Conservation (phyloP, 2,329 filamentous ascomycete genomes). For the Epichloe bromicola region DNA sequence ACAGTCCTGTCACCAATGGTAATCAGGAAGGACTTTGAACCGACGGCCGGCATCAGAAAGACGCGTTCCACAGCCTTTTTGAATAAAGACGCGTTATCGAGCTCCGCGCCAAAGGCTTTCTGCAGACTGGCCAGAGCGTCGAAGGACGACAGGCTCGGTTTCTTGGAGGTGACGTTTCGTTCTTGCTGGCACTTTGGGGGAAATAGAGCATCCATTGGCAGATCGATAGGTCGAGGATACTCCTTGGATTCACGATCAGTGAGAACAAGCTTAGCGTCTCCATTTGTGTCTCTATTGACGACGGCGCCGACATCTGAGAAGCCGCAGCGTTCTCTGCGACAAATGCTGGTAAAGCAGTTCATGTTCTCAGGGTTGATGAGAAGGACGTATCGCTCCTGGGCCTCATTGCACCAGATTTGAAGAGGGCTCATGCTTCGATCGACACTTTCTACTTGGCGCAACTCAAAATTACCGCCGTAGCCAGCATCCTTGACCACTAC, state of each 20-base stretch:
- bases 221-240: slow-evolving; percentile 68
- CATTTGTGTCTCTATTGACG: slow-evolving; percentile 44
- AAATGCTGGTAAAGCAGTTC: slow-evolving; percentile 59
- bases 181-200: slow-evolving; percentile 77
- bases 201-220: slow-evolving; percentile 81
- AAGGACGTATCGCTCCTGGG: slow-evolving; percentile 91
- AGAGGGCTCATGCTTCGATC: slow-evolving; percentile 89
- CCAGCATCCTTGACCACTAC: slow-evolving; percentile 78
- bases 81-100: slow-evolving; percentile 38
- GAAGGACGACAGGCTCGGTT: slow-evolving; percentile 55
- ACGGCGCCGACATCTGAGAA: slow-evolving; percentile 85
- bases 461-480: slow-evolving; percentile 79
- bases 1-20: slow-evolving; percentile 91
- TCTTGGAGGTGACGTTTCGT: slow-evolving; percentile 57
- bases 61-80: slow-evolving; percentile 65
- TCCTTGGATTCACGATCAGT: slow-evolving; percentile 67
- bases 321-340: slow-evolving; percentile 73
- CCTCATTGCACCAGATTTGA: slow-evolving; percentile 96
- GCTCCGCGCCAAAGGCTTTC: slow-evolving; percentile 44
- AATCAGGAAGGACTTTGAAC: slow-evolving; percentile 95
- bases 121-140: slow-evolving; percentile 54
- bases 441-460: slow-evolving; percentile 85
- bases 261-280: slow-evolving; percentile 62
- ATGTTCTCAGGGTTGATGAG: slow-evolving; percentile 71
- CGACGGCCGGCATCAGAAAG: slow-evolving; percentile 74